A percentile compares a stretch with the other conserved stretches of the same genome.
Evolutionary conservation across 1,139 yeast genomes (phyloP).

Genomic region (Blastobotrys petasosporus): DNA sequence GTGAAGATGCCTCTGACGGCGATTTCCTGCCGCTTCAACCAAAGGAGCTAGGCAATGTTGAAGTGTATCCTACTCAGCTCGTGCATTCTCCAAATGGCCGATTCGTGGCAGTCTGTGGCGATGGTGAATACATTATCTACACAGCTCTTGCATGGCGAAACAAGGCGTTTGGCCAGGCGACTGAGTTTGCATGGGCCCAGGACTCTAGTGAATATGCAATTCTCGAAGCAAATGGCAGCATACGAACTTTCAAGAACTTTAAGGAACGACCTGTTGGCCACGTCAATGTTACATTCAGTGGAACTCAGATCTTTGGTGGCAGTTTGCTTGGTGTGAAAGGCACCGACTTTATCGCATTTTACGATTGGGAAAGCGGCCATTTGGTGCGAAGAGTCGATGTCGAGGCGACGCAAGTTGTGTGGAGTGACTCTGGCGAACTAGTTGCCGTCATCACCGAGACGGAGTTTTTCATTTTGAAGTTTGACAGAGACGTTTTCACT

Average conservation of each 20-base stretch:
- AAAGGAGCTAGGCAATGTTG: constrained; percentile 88
- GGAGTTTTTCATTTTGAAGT: constrained; percentile 75
- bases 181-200: constrained; percentile 91
- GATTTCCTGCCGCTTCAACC: constrained; percentile 68
- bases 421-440: constrained; percentile 93
- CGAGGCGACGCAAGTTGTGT: constrained; percentile 60
- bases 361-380: constrained; percentile 87
- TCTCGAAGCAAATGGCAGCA: constrained; percentile 59
- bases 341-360: constrained; percentile 71
- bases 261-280: constrained; percentile 66
- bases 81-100: constrained; percentile 96
- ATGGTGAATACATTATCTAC: constrained; percentile 93
- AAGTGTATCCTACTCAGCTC: constrained; percentile 82
- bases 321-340: constrained; percentile 72
- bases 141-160: constrained; percentile 98
- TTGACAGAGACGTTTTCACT: constrained; percentile 59
- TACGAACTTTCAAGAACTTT: constrained; percentile 75
- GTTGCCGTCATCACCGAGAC: constrained; percentile 72
- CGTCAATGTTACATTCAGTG: constrained; percentile 52
- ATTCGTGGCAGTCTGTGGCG: constrained; percentile 95
- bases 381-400: constrained; percentile 82
- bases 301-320: constrained; percentile 83
- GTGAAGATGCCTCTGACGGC: constrained; percentile 55
- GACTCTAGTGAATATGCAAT: constrained; percentile 86
- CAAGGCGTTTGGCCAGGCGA: constrained; percentile 83